A percentile compares a stretch with the other conserved stretches of the same genome.
Conservation (phyloP, 768 basidiomycete species). For the Serendipita sp. region DNA sequence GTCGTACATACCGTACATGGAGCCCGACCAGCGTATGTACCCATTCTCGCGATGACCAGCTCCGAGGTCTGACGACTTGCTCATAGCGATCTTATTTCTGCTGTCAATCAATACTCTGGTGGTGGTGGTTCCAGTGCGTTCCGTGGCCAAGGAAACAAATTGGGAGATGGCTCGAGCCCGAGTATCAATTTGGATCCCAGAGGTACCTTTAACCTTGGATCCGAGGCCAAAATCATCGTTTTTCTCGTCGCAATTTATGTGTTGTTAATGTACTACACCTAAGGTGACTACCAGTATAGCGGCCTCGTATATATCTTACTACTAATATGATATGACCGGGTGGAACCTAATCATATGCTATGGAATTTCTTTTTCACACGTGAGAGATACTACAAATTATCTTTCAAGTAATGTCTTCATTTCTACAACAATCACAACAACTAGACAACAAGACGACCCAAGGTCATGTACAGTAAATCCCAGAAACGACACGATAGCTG, state of each 20-base stretch:
- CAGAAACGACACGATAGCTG: too few relatives aligned
- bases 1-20: background rate
- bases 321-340: too few relatives aligned
- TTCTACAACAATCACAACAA: too few relatives aligned
- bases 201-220: background rate
- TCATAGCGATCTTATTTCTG: background rate
- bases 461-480: too few relatives aligned
- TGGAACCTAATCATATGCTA: too few relatives aligned
- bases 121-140: background rate
- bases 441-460: too few relatives aligned
- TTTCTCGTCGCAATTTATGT: background rate
- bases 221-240: background rate
- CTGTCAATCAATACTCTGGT: background rate
- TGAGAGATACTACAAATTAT: too few relatives aligned
- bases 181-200: background rate
- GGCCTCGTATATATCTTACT: too few relatives aligned
- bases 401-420: too few relatives aligned
- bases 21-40: background rate
- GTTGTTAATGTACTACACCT: too few relatives aligned
- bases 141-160: background rate
- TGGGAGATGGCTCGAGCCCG: background rate
- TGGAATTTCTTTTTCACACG: too few relatives aligned
- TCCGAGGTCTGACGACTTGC: background rate
- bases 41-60: background rate
- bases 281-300: too few relatives aligned